These are phyloP conservation scores for Yamagishiella unicocca DNA, from an alignment of 139 green algal genomes.

Conservation along the genomic window DNA sequence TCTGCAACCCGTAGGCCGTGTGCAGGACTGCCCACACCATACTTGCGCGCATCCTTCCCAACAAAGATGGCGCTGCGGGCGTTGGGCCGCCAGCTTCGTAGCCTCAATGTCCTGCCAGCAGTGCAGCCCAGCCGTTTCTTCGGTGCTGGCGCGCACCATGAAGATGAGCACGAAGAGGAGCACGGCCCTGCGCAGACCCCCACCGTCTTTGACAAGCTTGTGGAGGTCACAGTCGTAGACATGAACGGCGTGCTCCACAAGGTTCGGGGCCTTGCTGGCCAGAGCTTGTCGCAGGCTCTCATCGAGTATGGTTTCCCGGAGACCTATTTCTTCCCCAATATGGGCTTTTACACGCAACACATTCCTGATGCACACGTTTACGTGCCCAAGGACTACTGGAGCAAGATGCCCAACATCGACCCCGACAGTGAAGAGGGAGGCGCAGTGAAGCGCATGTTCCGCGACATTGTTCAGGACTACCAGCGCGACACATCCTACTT, in stretches of 20 bases:
- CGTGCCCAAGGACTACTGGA: constrained; percentile 55
- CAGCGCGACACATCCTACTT: constrained; percentile 62
- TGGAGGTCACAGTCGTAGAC: constrained; percentile 70
- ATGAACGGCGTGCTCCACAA: constrained; percentile 64
- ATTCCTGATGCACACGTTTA: constrained; percentile 56
- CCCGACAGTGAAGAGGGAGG: constrained; percentile 47
- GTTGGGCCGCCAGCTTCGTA: constrained; percentile 39
- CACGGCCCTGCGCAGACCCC: constrained; percentile 49
- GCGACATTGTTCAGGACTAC: constrained; percentile 65
- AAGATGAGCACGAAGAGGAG: constrained; percentile 47
- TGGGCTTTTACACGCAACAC: constrained; percentile 69
- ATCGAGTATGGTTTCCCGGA: constrained; percentile 62
- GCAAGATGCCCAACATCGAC: constrained; percentile 54
- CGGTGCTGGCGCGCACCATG: constrained; percentile 35
- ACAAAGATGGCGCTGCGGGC: constrained; percentile 20
- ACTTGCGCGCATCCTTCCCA: too few species aligned
- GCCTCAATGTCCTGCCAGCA: constrained; percentile 8
- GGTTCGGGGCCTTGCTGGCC: constrained; percentile 57
- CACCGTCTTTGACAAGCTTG: constrained; percentile 72
- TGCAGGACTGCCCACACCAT: neutral
- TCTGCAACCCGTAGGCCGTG: too few species aligned
- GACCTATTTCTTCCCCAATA: constrained; percentile 68
- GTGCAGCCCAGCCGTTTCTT: constrained; percentile 25
- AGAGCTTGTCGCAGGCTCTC: constrained; percentile 55
- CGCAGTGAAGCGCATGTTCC: constrained; percentile 66